These are phyloP conservation scores for Tephrocybe sp. DNA, from an alignment of 768 basidiomycete species.

Conservation along the genomic window DNA sequence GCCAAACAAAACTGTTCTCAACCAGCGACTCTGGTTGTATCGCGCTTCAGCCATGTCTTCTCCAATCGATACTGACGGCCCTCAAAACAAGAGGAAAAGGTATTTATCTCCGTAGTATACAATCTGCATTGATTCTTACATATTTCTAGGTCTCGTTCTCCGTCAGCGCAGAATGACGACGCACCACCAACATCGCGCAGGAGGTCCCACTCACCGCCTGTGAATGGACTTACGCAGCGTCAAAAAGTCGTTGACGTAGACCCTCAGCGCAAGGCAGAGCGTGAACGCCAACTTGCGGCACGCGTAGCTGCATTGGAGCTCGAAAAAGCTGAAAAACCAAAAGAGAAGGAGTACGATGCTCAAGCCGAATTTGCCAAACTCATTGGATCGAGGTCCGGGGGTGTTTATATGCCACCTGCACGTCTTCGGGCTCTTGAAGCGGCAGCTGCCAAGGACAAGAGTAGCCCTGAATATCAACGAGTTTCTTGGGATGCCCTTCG, in stretches of 20 bases:
- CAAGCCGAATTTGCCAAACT: conserved; percentile 90
- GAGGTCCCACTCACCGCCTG: conserved; percentile 42
- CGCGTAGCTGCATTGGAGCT: conserved; percentile 68
- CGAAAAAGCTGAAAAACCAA: conserved; percentile 54
- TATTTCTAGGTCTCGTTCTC: conserved; percentile 46
- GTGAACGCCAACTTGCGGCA: conserved; percentile 77
- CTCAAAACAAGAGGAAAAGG: conserved; percentile 51
- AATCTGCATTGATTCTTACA: conserved; percentile 1
- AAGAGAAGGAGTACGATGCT: conserved; percentile 59
- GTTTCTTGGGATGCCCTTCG: conserved; percentile 97
- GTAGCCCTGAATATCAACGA: conserved; percentile 86
- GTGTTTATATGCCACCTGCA: conserved; percentile 96
- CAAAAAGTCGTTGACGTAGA: conserved; percentile 65
- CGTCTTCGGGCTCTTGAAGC: conserved; percentile 87
- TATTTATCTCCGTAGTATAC: conserved; percentile 15
- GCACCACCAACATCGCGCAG: conserved; percentile 44
- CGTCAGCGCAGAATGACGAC: conserved; percentile 35
- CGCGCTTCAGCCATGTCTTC: conserved; percentile 43
- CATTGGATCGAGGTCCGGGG: conserved; percentile 77
- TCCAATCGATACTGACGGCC: conserved; percentile 23
- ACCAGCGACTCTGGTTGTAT: conserved; percentile 10
- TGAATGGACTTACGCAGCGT: conserved; percentile 24
- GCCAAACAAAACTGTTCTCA: conserved; percentile 16
- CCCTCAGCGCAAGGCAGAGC: conserved; percentile 69
- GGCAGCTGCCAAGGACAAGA: conserved; percentile 78